phyloP scores from a whole-genome alignment of 2,329 filamentous ascomycete species.

The Colletotrichum scovillei region DNA sequence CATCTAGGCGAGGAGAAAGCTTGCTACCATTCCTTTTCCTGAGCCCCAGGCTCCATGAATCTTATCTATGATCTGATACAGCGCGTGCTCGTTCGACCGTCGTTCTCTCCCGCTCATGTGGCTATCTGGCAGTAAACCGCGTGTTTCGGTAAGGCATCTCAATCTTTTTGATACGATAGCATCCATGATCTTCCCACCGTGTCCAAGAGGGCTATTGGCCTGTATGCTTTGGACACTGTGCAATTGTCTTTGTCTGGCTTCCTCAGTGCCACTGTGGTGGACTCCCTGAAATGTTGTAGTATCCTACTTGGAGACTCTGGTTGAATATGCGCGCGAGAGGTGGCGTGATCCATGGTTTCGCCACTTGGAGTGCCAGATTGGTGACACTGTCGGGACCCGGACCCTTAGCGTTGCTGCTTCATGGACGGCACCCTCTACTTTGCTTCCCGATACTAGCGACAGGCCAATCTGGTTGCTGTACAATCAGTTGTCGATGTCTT shows the following conservation, averaged over 20 bases:
- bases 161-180: conserved; percentile 30
- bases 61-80: conserved; percentile 28
- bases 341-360: conserved; percentile 35
- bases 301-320: too few relatives aligned
- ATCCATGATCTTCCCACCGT: too few relatives aligned
- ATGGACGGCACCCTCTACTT: conserved; percentile 9
- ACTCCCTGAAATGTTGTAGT: too few relatives aligned
- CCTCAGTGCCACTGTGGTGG: too few relatives aligned
- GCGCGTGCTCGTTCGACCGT: conserved; percentile 30
- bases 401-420: conserved; percentile 38
- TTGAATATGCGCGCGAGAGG: conserved; percentile 19
- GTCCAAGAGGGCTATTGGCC: too few relatives aligned
- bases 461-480: conserved; percentile 6
- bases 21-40: conserved; percentile 34
- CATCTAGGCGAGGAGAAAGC: conserved; percentile 36
- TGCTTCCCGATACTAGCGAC: background rate
- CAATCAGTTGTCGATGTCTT: conserved; percentile 7
- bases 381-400: conserved; percentile 37
- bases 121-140: background rate
- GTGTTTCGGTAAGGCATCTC: background rate
- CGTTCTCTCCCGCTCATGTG: background rate
- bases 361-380: conserved; percentile 35
- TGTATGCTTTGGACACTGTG: too few relatives aligned
- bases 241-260: too few relatives aligned
- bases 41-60: conserved; percentile 32